These are phyloP conservation scores for button mushroom (Agaricus bisporus) DNA, from an alignment of 768 basidiomycete genomes.

Conservation along the genomic window DNA sequence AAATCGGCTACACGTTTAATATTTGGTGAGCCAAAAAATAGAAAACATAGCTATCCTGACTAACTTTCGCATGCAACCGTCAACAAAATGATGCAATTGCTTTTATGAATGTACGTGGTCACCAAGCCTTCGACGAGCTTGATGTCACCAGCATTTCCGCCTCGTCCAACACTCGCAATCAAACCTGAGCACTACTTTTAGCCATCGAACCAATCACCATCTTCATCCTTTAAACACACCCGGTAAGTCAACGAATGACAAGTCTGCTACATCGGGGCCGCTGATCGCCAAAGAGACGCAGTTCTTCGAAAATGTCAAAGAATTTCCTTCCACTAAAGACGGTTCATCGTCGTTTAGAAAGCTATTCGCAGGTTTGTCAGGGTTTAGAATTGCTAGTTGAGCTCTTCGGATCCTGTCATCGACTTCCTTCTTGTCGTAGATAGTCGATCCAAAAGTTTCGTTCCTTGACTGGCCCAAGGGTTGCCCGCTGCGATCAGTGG, in stretches of 20 bases:
- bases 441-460: constrained; percentile 39
- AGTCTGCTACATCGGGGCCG: no score
- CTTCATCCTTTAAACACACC: constrained; percentile 22
- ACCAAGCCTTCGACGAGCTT: constrained; percentile 55
- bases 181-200: background rate
- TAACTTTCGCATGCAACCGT: constrained; percentile 62
- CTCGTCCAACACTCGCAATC: constrained; percentile 1
- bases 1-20: constrained; percentile 52
- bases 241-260: constrained; percentile 58
- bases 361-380: constrained; percentile 22
- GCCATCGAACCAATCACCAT: background rate
- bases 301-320: constrained; percentile 47
- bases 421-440: constrained; percentile 45
- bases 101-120: constrained; percentile 49
- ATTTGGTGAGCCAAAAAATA: background rate
- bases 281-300: constrained; percentile 14
- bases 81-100: constrained; percentile 59
- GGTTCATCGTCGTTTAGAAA: constrained; percentile 34
- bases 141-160: constrained; percentile 48
- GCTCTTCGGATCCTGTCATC: constrained; percentile 65
- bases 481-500: constrained; percentile 31
- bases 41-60: constrained; percentile 10
- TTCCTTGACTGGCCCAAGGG: constrained; percentile 32
- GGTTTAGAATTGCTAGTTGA: constrained; percentile 62
- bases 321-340: background rate